Conservation (phyloP, 306 rosid species). For the Acacia crassicarpa region DNA sequence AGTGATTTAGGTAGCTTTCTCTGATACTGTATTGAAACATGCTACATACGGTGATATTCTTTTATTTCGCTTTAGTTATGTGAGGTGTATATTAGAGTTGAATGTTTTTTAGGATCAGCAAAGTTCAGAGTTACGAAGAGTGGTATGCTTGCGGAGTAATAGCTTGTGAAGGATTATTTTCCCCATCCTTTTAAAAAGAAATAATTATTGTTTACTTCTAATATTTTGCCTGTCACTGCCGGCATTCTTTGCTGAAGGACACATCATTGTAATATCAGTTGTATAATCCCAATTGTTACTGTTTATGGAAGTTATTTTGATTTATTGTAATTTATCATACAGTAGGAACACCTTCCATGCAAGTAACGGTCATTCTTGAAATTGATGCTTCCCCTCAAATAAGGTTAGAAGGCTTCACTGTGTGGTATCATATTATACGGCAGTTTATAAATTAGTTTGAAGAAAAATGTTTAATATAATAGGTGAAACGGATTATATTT, state of each 20-base stretch:
- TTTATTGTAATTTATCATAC: slow-evolving; percentile 7
- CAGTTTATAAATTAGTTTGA: no score
- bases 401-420: background rate
- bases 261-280: slow-evolving; percentile 19
- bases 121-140: slow-evolving; percentile 56
- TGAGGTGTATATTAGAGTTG: slow-evolving; percentile 60
- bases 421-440: no score
- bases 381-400: background rate
- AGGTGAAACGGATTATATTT: no score
- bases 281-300: slow-evolving; percentile 18
- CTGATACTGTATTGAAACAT: slow-evolving; percentile 64
- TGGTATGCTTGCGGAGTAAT: slow-evolving; percentile 55
- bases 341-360: background rate
- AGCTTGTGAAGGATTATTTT: slow-evolving; percentile 34
- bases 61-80: slow-evolving; percentile 39
- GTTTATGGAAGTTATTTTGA: slow-evolving; percentile 13
- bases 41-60: slow-evolving; percentile 63
- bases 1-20: slow-evolving; percentile 58
- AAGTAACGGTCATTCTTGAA: background rate
- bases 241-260: slow-evolving; percentile 1
- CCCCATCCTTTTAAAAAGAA: slow-evolving; percentile 4
- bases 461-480: no score
- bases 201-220: slow-evolving; percentile 28
- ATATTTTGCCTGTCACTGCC: slow-evolving; percentile 8
- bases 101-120: slow-evolving; percentile 51